phyloP scores from a whole-genome alignment of 169 alveolate genomes.

The Babesia sp. region DNA sequence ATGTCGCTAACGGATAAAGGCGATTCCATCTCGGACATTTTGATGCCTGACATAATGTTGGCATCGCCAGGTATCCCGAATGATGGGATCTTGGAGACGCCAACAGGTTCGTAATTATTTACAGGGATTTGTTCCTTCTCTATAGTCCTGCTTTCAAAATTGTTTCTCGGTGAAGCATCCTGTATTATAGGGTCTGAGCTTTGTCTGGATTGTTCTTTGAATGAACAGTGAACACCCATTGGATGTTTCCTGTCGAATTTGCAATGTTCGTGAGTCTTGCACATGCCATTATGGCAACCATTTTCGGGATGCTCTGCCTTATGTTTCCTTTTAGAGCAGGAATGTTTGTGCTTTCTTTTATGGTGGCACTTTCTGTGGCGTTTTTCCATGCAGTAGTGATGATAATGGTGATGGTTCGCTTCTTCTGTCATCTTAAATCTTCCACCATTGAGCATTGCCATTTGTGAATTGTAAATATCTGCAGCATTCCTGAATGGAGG shows the following conservation, averaged over 20 bases:
- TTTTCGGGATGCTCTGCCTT: not conserved
- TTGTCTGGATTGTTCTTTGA: not conserved
- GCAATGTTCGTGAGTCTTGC: not conserved
- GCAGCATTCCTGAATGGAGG: conserved; percentile 2
- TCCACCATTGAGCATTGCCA: not conserved
- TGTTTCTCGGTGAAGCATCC: not conserved
- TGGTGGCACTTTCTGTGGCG: conserved; percentile 14
- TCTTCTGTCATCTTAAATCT: not conserved
- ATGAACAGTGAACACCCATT: not conserved
- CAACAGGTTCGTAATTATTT: not conserved
- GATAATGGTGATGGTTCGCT: conserved; percentile 34
- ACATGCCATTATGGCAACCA: not conserved
- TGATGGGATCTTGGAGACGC: not conserved
- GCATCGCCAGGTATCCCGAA: not conserved
- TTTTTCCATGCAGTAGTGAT: conserved; percentile 22
- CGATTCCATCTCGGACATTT: not conserved
- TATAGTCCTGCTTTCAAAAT: not conserved
- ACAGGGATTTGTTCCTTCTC: not conserved
- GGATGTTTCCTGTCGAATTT: not conserved
- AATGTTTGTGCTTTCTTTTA: conserved; percentile 8
- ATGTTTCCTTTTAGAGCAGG: conserved; percentile 1
- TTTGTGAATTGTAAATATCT: conserved; percentile 5
- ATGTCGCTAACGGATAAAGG: conserved; percentile 19
- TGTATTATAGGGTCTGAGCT: not conserved
- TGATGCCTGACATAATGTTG: not conserved